Base-by-base conservation (phyloP, 345 rosid species). In the Conringia planisiliqua region DNA sequence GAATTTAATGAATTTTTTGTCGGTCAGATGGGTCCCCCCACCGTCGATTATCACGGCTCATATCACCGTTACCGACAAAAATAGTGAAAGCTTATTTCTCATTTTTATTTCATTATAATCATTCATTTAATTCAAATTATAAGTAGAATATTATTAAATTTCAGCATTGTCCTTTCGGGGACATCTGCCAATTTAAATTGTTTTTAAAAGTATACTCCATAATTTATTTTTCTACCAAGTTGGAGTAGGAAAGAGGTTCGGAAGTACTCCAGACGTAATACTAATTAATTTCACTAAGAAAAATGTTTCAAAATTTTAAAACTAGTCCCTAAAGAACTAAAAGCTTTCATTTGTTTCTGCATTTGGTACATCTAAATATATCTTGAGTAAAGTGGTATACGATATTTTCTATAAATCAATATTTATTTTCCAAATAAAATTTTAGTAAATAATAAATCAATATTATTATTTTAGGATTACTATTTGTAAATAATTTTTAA, bases 31-130 rank as follows among this genome's bases (percentile, higher is more conserved):
- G 79, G 79, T 26, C 68, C 75, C 42, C 4, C 59, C 54, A 69
- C 70, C 75, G 75, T 62, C 75, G 65, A 42, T 44, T 54, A 54
- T 33, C 48, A 69, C 54, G 43, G 62, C 70, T 57, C 68, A 2
- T 30, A 54, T 43, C 65, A 68, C 79, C 70, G 65, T 62, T 43
- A 55, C 79, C 75, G 75, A 76, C 75, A 75, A 55, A 76, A 32
- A 33, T 55, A 61, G 58, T 43, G 64, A 62, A 69, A 22, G 16
- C 29, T 30, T 14, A 13, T 14, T 32, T 57, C 6, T 11, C 5
- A 3, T 36, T 10, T 55, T 29, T 30, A 51, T 22, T 10, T 30
- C 11, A 5, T 43, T 12, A 29, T 11, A 56, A 27, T 66, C 12
- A 40, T 57, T 42, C 65, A 64, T 44, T 30, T 17, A 44, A 27